Conservation (phyloP, 257 asterid species). For the Thymus mandschuricus region DNA sequence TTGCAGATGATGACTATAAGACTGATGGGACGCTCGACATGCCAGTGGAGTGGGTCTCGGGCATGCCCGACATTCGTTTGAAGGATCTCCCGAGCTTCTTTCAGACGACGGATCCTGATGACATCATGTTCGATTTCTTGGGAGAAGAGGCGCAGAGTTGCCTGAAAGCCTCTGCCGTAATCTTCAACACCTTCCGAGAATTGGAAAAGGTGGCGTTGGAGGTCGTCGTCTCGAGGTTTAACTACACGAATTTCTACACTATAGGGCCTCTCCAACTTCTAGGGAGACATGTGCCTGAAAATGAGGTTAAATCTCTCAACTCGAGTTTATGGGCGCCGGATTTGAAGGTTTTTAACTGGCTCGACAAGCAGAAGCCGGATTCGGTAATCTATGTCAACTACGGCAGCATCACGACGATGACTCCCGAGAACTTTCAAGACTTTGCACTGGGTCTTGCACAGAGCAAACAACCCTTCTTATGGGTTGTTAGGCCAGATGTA, state of each 20-base stretch:
- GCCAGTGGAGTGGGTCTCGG: slow-evolving; percentile 50
- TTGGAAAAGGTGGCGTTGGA: slow-evolving; percentile 47
- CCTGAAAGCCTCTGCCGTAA: slow-evolving; percentile 45
- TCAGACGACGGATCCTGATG: slow-evolving; percentile 55
- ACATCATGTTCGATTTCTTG: slow-evolving; percentile 55
- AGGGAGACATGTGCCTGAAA: slow-evolving; percentile 25
- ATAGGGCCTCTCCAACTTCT: slow-evolving; percentile 57
- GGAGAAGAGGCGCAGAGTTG: slow-evolving; percentile 53
- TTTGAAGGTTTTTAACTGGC: slow-evolving; percentile 47
- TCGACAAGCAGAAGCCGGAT: slow-evolving; percentile 32
- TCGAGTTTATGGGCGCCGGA: slow-evolving; percentile 56
- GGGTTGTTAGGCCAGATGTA: slow-evolving; percentile 58
- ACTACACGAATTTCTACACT: slow-evolving; percentile 46
- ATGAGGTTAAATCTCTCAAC: slow-evolving; percentile 35
- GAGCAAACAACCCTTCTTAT: slow-evolving; percentile 49
- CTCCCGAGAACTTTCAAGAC: slow-evolving; percentile 43
- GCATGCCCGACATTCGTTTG: slow-evolving; percentile 47
- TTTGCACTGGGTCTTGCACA: slow-evolving; percentile 64
- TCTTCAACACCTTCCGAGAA: slow-evolving; percentile 56
- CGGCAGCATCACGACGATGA: slow-evolving; percentile 59
- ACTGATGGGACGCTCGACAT: slow-evolving; percentile 59
- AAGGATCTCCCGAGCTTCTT: slow-evolving; percentile 62
- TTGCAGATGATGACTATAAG: slow-evolving; percentile 49
- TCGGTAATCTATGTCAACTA: slow-evolving; percentile 63
- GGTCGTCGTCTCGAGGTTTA: slow-evolving; percentile 37